Evolutionary conservation across 2,329 filamentous ascomycete genomes (phyloP), one percentile per base, ranked within the genome.

Genomic region (Thermochaetoides dissita): DNA sequence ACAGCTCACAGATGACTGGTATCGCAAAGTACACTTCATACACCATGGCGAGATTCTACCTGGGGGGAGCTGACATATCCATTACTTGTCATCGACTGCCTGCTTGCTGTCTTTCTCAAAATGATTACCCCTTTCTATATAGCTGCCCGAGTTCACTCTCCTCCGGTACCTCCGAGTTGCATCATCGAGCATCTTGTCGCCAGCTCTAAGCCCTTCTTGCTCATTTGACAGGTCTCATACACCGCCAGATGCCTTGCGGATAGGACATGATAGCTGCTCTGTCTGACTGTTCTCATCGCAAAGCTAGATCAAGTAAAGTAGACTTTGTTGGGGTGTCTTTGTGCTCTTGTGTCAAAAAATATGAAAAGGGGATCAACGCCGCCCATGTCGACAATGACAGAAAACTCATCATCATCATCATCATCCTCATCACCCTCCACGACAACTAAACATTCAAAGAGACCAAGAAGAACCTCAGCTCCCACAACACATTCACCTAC

Each of bases 111-210:
- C 31, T 6, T 33, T 9, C 31, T 32, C 9, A n/a, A n/a, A 3
- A n/a, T 33, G 9, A 33, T 33, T 33, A n/a, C 31, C 48, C 30
- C 42, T 49, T 53, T 51, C 49, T 51, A 50, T 51, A 53, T 53
- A 53, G 45, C 49, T 51, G 39, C 48, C 46, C 47, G 49, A 51
- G 48, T 39, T 42, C 43, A 24, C 39, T 30, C 32, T 40, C 24
- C 10, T 38, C n/a, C 41, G 36, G 42, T 36, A 28, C 41, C 38
- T 39, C 40, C 32, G 24, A 39, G 39, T 28, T 35, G 31, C 36
- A 41, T 43, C 24, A n/a, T 41, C 10, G 35, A 34, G 31, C 11
- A 8, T 38, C 34, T 29, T 24, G 17, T 24, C 17, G 17, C 17
- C 17, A 24, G 17, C 17, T 24, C 17, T 24, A 24, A 24, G 17